Conservation (phyloP, 805 yeast genomes). For the Candida argentea region DNA sequence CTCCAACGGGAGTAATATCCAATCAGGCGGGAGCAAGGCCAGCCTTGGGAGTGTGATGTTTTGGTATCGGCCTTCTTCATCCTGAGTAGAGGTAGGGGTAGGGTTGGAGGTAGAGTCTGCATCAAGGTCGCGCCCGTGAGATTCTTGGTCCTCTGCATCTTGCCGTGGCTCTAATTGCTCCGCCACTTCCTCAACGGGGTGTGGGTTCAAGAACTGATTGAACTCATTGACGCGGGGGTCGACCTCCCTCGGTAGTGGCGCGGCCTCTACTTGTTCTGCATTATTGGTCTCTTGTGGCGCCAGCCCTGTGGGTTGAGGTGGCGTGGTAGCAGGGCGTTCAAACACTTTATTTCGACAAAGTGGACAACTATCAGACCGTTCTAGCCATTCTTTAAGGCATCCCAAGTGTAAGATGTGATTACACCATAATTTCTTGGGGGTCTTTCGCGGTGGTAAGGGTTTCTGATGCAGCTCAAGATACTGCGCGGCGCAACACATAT, state of each 20-base stretch:
- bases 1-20: constrained; percentile 19
- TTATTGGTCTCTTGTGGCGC: not conserved
- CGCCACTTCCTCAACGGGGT: constrained; percentile 3
- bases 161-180: constrained; percentile 3
- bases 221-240: too few species aligned
- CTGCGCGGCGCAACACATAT: constrained; percentile 46
- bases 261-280: not conserved
- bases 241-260: constrained; percentile 1
- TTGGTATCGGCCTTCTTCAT: constrained; percentile 6
- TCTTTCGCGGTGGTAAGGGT: constrained; percentile 23
- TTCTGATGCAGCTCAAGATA: constrained; percentile 14
- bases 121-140: not conserved
- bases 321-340: constrained; percentile 3
- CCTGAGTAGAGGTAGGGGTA: constrained; percentile 1
- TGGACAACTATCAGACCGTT: constrained; percentile 88
- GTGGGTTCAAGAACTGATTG: too few species aligned
- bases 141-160: constrained; percentile 2
- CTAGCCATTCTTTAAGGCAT: constrained; percentile 88
- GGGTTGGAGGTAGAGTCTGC: not conserved
- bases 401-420: constrained; percentile 85
- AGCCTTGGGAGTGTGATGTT: constrained; percentile 13
- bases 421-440: constrained; percentile 73
- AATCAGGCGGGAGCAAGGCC: constrained; percentile 21
- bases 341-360: constrained; percentile 70
- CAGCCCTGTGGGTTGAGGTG: not conserved